phyloP scores from a whole-genome alignment of 495 filamentous ascomycete genomes.

The Penicillium maclennaniae region DNA sequence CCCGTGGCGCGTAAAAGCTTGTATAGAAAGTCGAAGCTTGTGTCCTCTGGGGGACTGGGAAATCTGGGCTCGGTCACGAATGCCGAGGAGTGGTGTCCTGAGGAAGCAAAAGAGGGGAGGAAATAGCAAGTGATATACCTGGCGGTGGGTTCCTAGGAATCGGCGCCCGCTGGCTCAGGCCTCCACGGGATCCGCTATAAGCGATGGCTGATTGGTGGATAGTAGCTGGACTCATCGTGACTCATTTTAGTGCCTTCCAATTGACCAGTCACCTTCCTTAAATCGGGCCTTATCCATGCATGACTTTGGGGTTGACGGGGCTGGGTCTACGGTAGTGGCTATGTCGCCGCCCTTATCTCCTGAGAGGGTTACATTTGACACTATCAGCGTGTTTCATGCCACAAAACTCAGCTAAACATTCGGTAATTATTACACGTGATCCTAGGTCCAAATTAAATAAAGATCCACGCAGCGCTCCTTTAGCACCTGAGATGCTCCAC shows the following conservation, averaged over 20 bases:
- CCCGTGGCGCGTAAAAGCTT: conserved; percentile 18
- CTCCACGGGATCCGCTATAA: conserved; percentile 2
- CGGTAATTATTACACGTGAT: no score
- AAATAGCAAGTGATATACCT: conserved; percentile 9
- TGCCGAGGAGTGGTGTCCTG: conserved; percentile 22
- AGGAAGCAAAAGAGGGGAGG: conserved; percentile 18
- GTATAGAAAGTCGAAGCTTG: not conserved
- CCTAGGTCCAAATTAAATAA: no score
- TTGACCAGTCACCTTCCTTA: conserved; percentile 10
- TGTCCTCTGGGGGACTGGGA: not conserved
- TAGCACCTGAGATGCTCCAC: no score
- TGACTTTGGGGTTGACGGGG: no score
- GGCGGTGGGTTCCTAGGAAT: not conserved
- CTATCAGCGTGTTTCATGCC: no score
- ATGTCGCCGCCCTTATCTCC: no score
- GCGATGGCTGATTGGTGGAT: conserved; percentile 10
- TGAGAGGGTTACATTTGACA: no score
- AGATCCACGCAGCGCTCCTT: no score
- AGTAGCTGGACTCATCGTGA: conserved; percentile 26
- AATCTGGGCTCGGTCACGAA: conserved; percentile 14
- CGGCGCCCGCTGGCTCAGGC: conserved; percentile 6
- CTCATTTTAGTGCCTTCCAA: conserved; percentile 26
- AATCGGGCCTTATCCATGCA: not conserved
- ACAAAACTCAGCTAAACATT: no score
- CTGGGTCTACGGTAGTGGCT: no score